Evolutionary conservation across 2,329 filamentous ascomycete species (phyloP).

Genomic region (Cordyceps javanica): DNA sequence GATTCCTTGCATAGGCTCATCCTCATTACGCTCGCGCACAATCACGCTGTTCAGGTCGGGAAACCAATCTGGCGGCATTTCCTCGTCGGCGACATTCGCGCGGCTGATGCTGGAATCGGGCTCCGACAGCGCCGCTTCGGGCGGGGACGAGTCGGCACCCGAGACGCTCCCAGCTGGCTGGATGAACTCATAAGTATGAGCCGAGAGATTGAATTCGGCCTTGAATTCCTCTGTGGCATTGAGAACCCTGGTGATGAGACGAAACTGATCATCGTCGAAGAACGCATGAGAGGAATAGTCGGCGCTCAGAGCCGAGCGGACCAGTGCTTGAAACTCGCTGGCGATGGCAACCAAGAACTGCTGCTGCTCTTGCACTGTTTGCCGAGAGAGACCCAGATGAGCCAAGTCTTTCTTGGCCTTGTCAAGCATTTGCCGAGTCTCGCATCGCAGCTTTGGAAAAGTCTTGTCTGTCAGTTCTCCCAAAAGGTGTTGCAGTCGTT

Average conservation of each 20-base stretch:
- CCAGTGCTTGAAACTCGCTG: conserved; percentile 17
- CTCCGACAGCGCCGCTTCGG: too few relatives aligned
- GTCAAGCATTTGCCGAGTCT: conserved; percentile 15
- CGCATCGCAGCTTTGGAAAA: conserved; percentile 22
- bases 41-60: conserved; percentile 13
- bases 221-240: conserved; percentile 18
- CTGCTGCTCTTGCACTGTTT: conserved; percentile 16
- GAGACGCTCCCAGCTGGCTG: neutral
- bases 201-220: neutral
- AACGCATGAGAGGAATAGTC: conserved; percentile 13
- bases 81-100: neutral
- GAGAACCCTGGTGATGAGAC: conserved; percentile 19
- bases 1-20: conserved; percentile 14
- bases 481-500: conserved; percentile 20
- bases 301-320: conserved; percentile 11
- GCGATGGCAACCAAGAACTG: conserved; percentile 16
- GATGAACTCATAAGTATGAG: conserved; percentile 17
- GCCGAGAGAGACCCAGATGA: conserved; percentile 14
- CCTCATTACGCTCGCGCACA: neutral
- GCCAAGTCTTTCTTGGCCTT: conserved; percentile 10
- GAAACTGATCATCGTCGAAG: conserved; percentile 15
- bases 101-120: too few relatives aligned
- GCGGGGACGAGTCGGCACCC: neutral
- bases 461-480: conserved; percentile 23
- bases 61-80: neutral